Base-by-base conservation (phyloP, 2,329 filamentous ascomycete genomes). In the Orbilia brochopaga region DNA sequence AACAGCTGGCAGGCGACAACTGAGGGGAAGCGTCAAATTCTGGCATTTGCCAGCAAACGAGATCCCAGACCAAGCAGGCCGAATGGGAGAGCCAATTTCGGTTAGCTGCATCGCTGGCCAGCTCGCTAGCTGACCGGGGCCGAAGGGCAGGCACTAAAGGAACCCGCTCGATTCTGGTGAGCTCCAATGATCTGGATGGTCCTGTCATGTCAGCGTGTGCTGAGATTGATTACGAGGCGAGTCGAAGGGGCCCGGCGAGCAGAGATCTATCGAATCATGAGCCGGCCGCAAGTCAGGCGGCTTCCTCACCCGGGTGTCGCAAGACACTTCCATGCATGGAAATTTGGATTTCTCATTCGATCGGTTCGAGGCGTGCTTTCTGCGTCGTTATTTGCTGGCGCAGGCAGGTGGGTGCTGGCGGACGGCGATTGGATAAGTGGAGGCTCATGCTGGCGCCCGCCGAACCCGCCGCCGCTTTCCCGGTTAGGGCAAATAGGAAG, bases 331-430 rank as follows among this genome's bases (percentile, higher is more conserved):
- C 40, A 60, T 60, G 48, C 54, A 46, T 52, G 44, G 58, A 59
- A n/a, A 52, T 32, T 32, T 32, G 27, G 27, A 17, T 70, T 21
- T 53, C 30, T 35, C 42, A 64, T 70, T 64, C 40, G 66, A 59
- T 40, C 17, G 50, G 54, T 72, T 50, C 52, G 67, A 61, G 60
- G 60, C 67, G 67, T 64, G 66, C 59, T 70, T n/a, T 55, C 53
- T 70, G 66, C 66, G 60, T 60, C 60, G 48, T 59, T 72, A 72
- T 72, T 72, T 63, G 67, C 51, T 72, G 67, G 67, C 67, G n/a
- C 44, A 32, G 60, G 62, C 60, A 65, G 60, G 67, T 70, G 51
- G 59, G 40, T 72, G 67, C 67, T 72, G 67, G 67, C 67, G 67
- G 11, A 19, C 60, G 46, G 52, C 67, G 40, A 72, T 72, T 72